Evolutionary conservation across 257 asterid species (phyloP).

Genomic region (Nicotiana obtusifolia): DNA sequence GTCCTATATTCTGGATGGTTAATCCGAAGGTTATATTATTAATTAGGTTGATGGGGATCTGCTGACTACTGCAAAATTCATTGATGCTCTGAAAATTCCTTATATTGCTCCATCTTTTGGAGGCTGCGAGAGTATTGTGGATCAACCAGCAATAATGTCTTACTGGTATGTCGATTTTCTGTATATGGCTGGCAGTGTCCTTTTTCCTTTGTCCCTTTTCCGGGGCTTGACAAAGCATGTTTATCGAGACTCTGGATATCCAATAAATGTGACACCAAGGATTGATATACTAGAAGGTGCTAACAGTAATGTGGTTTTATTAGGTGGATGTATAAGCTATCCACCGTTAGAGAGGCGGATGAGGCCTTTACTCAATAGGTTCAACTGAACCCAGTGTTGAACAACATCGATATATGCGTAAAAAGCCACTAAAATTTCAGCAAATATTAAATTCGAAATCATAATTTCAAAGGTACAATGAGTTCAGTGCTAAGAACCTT

Average conservation of each 20-base stretch:
- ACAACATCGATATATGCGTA: too few relatives aligned
- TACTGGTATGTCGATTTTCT: conserved; percentile 50
- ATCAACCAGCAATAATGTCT: conserved; percentile 95
- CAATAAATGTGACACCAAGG: not conserved
- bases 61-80: conserved; percentile 57
- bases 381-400: too few relatives aligned
- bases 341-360: not conserved
- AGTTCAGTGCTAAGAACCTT: too few relatives aligned
- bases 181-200: not conserved
- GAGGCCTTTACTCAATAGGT: too few relatives aligned
- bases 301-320: not conserved
- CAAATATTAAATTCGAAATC: too few relatives aligned
- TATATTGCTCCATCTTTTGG: conserved; percentile 96
- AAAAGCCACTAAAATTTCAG: too few relatives aligned
- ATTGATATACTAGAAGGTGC: not conserved
- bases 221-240: not conserved
- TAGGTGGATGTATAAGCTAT: not conserved
- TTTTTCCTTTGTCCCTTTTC: not conserved
- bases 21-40: not conserved
- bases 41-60: conserved; percentile 79
- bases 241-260: not conserved
- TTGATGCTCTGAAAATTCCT: conserved; percentile 70
- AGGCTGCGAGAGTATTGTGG: conserved; percentile 91
- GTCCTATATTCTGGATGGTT: conserved; percentile 9
- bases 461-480: too few relatives aligned